Percentiles rank a stretch among this genome's conserved stretches.
phyloP scores from a whole-genome alignment of 306 rosid species.

The Castanea mollissima region DNA sequence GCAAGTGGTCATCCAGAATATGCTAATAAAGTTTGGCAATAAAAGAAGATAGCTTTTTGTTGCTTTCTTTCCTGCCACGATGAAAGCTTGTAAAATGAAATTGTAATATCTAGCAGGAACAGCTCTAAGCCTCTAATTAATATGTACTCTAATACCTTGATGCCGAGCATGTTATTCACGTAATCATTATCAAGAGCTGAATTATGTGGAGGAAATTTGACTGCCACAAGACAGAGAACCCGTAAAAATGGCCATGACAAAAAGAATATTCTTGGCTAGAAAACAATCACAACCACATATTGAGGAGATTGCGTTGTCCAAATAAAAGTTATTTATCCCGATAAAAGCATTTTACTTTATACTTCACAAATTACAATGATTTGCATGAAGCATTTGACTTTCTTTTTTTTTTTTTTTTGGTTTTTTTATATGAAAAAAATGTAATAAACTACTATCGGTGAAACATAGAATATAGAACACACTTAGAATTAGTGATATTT shows the following conservation, averaged over 20 bases:
- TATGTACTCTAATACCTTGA: not conserved
- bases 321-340: too few relatives aligned
- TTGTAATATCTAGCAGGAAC: too few relatives aligned
- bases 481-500: accelerated
- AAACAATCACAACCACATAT: not conserved
- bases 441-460: too few relatives aligned
- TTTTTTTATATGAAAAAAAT: too few relatives aligned
- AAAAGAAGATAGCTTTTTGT: conserved; percentile 15
- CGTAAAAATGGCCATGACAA: not conserved
- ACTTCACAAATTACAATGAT: too few relatives aligned
- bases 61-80: not conserved
- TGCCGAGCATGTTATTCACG: not conserved
- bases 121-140: not conserved
- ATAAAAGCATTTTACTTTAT: too few relatives aligned
- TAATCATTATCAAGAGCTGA: not conserved
- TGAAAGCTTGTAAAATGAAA: too few relatives aligned
- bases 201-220: not conserved
- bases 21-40: conserved; percentile 13
- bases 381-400: accelerated
- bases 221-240: not conserved
- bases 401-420: too few relatives aligned
- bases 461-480: too few relatives aligned
- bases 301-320: too few relatives aligned
- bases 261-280: not conserved
- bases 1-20: conserved; percentile 24